phyloP scores from a whole-genome alignment of 164 flowering plant species.

The Nelumbo lutea region DNA sequence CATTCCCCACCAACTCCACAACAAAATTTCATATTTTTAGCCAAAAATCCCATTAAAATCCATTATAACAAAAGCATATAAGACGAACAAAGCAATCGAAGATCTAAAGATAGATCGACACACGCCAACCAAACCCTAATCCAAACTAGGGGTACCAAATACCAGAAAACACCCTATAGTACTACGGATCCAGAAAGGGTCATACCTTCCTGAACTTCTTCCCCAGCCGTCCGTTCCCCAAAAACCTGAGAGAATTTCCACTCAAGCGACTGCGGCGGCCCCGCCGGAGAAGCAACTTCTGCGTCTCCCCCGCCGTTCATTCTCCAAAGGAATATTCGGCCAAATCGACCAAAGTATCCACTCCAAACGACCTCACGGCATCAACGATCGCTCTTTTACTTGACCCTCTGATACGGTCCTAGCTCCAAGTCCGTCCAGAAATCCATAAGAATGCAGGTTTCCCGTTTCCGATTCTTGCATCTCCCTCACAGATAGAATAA shows the following conservation, averaged over 20 bases:
- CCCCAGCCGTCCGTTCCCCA: constrained; percentile 83
- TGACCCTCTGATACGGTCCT: neutral
- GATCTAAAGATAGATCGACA: constrained; percentile 14
- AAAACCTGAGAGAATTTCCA: constrained; percentile 94
- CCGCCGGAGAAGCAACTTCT: constrained; percentile 23
- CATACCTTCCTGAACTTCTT: constrained; percentile 84
- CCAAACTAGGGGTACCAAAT: neutral
- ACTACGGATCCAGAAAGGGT: constrained; percentile 4
- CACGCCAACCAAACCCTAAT: constrained; percentile 5
- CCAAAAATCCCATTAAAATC: neutral
- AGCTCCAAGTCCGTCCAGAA: constrained; percentile 5
- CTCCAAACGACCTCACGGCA: constrained; percentile 3
- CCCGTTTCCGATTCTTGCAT: constrained; percentile 11
- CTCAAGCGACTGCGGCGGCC: constrained; percentile 48
- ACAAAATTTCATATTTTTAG: neutral
- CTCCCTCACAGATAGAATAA: neutral
- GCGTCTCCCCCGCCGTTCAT: constrained; percentile 47
- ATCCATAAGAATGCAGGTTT: constrained; percentile 13
- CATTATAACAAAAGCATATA: neutral
- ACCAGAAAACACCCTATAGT: neutral
- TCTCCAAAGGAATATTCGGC: constrained; percentile 8
- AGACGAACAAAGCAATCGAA: neutral
- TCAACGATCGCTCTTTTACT: neutral
- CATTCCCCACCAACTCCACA: neutral
- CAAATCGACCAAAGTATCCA: constrained; percentile 16